A percentile compares a stretch with the other conserved stretches of the same genome.
These are phyloP conservation scores for Schizophyllum commune DNA, from an alignment of 1,284 basidiomycete species.

Conservation along the genomic window DNA sequence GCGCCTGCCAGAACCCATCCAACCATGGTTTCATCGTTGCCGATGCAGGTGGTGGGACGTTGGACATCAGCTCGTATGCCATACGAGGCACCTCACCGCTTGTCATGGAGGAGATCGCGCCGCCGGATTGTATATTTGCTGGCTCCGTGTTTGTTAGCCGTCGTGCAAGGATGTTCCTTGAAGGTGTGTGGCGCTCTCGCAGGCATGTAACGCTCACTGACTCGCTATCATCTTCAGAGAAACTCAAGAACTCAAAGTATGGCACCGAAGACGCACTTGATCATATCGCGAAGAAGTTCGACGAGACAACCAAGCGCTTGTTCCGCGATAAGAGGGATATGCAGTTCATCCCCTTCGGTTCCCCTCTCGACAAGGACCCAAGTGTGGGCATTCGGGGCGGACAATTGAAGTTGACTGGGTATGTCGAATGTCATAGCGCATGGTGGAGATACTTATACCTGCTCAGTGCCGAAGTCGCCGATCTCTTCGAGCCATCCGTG, in stretches of 20 bases:
- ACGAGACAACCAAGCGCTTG: conserved; percentile 71
- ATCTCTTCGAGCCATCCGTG: conserved; percentile 70
- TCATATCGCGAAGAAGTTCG: conserved; percentile 66
- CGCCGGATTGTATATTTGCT: conserved; percentile 72
- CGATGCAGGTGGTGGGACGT: conserved; percentile 73
- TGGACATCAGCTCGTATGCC: conserved; percentile 72
- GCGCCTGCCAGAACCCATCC: conserved; percentile 43
- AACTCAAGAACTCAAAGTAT: conserved; percentile 62
- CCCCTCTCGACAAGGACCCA: conserved; percentile 64
- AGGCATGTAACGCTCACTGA: neutral
- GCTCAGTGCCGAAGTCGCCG: conserved; percentile 46
- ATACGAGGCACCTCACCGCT: conserved; percentile 59
- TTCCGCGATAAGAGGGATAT: conserved; percentile 60
- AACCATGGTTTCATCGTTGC: conserved; percentile 70
- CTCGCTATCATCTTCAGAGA: conserved; percentile 32
- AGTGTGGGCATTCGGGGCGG: conserved; percentile 63
- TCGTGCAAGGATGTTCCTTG: conserved; percentile 58
- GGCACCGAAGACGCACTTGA: conserved; percentile 61
- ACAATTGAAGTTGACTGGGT: conserved; percentile 66
- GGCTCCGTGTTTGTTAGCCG: conserved; percentile 77
- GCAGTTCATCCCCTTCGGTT: conserved; percentile 71
- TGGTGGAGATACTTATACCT: conserved; percentile 5
- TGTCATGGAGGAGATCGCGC: conserved; percentile 72
- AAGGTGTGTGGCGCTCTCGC: conserved; percentile 32
- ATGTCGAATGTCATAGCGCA: conserved; percentile 14